Base-by-base conservation (phyloP, 306 rosid genomes). In the Sicyos baderoa region DNA sequence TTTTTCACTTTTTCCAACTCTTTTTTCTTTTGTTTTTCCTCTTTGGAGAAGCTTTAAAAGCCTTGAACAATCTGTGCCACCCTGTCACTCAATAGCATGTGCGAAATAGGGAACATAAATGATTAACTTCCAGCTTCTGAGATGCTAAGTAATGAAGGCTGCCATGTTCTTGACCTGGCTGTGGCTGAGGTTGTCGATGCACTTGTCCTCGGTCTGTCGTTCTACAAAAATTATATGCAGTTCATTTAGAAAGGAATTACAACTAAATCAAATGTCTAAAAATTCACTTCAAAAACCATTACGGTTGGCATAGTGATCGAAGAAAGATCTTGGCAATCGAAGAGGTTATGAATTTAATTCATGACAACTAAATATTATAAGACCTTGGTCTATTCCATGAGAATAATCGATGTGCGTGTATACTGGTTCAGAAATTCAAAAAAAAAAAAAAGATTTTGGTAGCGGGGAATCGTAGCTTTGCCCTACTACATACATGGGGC, bases 91-190 rank as follows among this genome's bases (percentile, higher is more conserved):
- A 11, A 44, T 23, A 42, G 40, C 75, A 72, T 72, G 75, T 56
- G 75, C 60, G 70, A 45, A 44, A 73, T 61, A 73, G 58, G 69
- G 25, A 72, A 61, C 59, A 59, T 73, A 51, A 60, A 73, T 73
- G 49, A 60, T 73, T 73, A 73, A 42, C 57, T 59, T 60, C 59
- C 59, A 60, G 70, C 70, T 51, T 73, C 76, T 60, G 70, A 73
- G 76, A 73, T 73, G 60, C 76, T 73, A 59, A 29, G 69, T 48
- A 73, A 51, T 29, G 76, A 59, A 35, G 76, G 76, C 29, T 73
- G 76, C 76, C 76, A 73, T 73, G 76, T 61, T 73, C 69, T 73
- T 59, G 76, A 60, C 17, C 66, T 37, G 65, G 74, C 42, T 55
- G 54, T 52, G 73, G 59, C 32, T 44, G 60, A 69, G 60, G n/a